A percentile compares a stretch with the other conserved stretches of the same genome.
Conservation (phyloP, 2,329 filamentous ascomycete genomes). For the Trichoderma breve region DNA sequence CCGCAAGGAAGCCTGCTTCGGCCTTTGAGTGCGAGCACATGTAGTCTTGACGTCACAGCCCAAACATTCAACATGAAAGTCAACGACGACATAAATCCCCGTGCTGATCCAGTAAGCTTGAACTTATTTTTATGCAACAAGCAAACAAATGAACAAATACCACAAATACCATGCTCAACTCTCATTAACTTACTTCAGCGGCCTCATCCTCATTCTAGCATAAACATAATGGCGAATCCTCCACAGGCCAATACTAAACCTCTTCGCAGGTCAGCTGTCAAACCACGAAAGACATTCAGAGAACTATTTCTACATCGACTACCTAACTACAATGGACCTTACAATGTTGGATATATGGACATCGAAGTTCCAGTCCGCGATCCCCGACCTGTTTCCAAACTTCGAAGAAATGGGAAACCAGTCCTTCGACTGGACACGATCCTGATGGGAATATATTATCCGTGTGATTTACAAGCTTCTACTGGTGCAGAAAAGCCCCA, state of each 20-base stretch:
- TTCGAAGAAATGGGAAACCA: slow-evolving; percentile 39
- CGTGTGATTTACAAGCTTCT: slow-evolving; percentile 43
- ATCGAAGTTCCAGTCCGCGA: slow-evolving; percentile 58
- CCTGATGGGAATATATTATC: slow-evolving; percentile 65
- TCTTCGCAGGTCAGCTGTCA: slow-evolving; percentile 24
- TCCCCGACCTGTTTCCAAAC: slow-evolving; percentile 40
- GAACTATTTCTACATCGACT: slow-evolving; percentile 48
- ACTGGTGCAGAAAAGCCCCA: slow-evolving; percentile 42
- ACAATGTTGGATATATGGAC: slow-evolving; percentile 67
- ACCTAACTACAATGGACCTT: slow-evolving; percentile 62
- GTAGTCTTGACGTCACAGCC: slow-evolving; percentile 12
- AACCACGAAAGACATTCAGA: slow-evolving; percentile 33
- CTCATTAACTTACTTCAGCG: neutral
- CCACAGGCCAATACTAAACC: slow-evolving; percentile 7
- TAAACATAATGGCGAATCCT: neutral
- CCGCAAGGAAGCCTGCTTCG: slow-evolving; percentile 9
- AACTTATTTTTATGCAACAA: neutral
- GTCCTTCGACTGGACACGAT: slow-evolving; percentile 53
- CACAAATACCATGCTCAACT: neutral
- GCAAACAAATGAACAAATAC: neutral
- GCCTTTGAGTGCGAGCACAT: neutral
- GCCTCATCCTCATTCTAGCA: neutral
- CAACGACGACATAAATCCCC: neutral
- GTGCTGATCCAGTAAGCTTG: neutral
- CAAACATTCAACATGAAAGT: neutral